Evolutionary conservation across 1,139 yeast species (phyloP).

Genomic region (Debaryomyces robertsiae): DNA sequence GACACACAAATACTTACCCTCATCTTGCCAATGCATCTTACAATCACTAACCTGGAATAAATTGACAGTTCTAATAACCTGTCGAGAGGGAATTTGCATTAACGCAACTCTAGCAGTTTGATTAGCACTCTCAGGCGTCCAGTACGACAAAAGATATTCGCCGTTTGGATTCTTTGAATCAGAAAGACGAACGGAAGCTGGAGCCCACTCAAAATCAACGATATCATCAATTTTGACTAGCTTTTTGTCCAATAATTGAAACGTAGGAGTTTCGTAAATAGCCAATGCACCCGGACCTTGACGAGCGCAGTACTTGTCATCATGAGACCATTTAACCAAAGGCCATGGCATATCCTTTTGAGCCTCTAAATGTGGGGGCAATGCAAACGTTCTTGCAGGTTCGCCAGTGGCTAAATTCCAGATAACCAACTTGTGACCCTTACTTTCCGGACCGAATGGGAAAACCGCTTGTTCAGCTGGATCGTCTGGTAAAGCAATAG

Average conservation of each 20-base stretch:
- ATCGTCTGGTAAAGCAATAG: constrained; percentile 71
- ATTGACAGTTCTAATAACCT: constrained; percentile 86
- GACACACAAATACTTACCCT: constrained; percentile 83
- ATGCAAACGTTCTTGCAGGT: constrained; percentile 87
- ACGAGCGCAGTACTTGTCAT: constrained; percentile 94
- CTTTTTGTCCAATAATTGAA: constrained; percentile 79
- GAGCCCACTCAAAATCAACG: constrained; percentile 94
- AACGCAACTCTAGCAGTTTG: constrained; percentile 95
- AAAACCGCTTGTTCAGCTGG: constrained; percentile 63
- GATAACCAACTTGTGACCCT: constrained; percentile 90
- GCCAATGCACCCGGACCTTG: constrained; percentile 93
- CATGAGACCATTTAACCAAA: constrained; percentile 92
- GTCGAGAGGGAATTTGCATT: constrained; percentile 84
- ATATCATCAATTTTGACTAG: constrained; percentile 82
- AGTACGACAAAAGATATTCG: constrained; percentile 78
- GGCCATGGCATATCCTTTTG: constrained; percentile 92
- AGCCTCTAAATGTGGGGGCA: constrained; percentile 74
- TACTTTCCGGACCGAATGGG: constrained; percentile 87
- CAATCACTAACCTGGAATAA: constrained; percentile 94
- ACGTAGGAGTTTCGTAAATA: constrained; percentile 74
- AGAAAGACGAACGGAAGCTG: constrained; percentile 74
- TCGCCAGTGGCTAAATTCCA: constrained; percentile 90
- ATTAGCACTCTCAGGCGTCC: constrained; percentile 94
- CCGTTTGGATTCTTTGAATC: constrained; percentile 55
- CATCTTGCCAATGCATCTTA: constrained; percentile 92